A percentile compares a stretch with the other conserved stretches of the same genome.
Conservation (phyloP, 1,284 basidiomycete species). For the Apiotrichum montevideense region DNA sequence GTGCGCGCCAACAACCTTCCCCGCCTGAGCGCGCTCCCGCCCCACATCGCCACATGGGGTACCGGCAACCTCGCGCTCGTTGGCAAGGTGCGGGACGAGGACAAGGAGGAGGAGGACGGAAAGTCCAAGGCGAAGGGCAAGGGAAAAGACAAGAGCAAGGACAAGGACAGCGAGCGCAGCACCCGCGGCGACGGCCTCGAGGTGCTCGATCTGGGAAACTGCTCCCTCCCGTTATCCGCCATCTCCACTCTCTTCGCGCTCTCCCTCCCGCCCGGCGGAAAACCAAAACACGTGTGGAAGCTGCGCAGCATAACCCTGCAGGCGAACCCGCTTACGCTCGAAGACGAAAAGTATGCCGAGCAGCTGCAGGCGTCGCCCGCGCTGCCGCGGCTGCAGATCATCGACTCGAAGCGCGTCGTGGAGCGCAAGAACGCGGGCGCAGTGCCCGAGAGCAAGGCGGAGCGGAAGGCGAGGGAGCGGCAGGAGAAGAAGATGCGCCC, state of each 20-base stretch:
- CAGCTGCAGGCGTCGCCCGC: slow-evolving; percentile 25
- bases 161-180: background rate
- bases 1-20: slow-evolving; percentile 43
- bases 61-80: slow-evolving; percentile 30
- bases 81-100: slow-evolving; percentile 7
- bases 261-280: background rate
- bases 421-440: slow-evolving; percentile 37
- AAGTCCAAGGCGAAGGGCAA: too few species aligned
- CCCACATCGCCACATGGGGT: slow-evolving; percentile 35
- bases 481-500: slow-evolving; percentile 30
- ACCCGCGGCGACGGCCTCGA: slow-evolving; percentile 35
- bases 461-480: slow-evolving; percentile 23
- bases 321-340: slow-evolving; percentile 34
- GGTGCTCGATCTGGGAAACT: slow-evolving; percentile 41
- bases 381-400: slow-evolving; percentile 41
- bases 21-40: slow-evolving; percentile 28
- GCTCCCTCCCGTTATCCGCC: slow-evolving; percentile 28
- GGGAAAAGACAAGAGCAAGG: too few species aligned
- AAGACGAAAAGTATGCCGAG: slow-evolving; percentile 31
- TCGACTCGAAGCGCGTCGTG: slow-evolving; percentile 40
- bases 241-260: slow-evolving; percentile 23
- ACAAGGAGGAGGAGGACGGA: too few species aligned
- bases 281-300: slow-evolving; percentile 12
- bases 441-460: slow-evolving; percentile 26
- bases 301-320: slow-evolving; percentile 37